phyloP scores from a whole-genome alignment of 495 filamentous ascomycete species.

The Penicillium maclennaniae region DNA sequence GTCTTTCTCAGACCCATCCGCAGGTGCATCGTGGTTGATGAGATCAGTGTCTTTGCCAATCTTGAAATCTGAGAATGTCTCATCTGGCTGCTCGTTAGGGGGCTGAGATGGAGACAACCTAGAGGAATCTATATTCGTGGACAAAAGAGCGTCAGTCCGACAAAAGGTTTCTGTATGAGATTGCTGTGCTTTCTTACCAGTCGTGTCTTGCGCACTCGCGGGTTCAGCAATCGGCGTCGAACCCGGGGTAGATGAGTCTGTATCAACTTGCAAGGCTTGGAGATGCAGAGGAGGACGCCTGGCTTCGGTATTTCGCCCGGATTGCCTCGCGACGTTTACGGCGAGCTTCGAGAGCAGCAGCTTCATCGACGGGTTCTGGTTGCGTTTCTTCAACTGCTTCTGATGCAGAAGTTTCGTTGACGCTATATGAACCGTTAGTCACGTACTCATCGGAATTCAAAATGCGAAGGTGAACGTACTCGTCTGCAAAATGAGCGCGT shows the following conservation, averaged over 20 bases:
- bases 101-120: slow-evolving; percentile 18
- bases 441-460: neutral
- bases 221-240: slow-evolving; percentile 51
- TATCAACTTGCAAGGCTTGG: slow-evolving; percentile 67
- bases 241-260: slow-evolving; percentile 51
- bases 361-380: slow-evolving; percentile 64
- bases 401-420: slow-evolving; percentile 7
- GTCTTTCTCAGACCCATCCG: slow-evolving; percentile 57
- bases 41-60: slow-evolving; percentile 61
- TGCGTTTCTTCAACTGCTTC: slow-evolving; percentile 27
- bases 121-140: slow-evolving; percentile 6
- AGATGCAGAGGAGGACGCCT: slow-evolving; percentile 70
- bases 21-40: slow-evolving; percentile 53
- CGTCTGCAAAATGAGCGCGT: slow-evolving; percentile 28
- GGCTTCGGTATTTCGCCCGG: slow-evolving; percentile 73
- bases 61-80: slow-evolving; percentile 52
- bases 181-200: slow-evolving; percentile 25
- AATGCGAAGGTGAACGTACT: slow-evolving; percentile 34
- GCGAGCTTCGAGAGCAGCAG: slow-evolving; percentile 77
- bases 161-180: neutral
- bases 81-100: slow-evolving; percentile 44
- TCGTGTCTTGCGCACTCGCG: slow-evolving; percentile 17
- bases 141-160: slow-evolving; percentile 3
- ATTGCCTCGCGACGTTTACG: slow-evolving; percentile 84
- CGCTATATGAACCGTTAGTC: slow-evolving; percentile 14